These are phyloP conservation scores for Russula virescens DNA, from an alignment of 768 basidiomycete genomes.

Conservation along the genomic window DNA sequence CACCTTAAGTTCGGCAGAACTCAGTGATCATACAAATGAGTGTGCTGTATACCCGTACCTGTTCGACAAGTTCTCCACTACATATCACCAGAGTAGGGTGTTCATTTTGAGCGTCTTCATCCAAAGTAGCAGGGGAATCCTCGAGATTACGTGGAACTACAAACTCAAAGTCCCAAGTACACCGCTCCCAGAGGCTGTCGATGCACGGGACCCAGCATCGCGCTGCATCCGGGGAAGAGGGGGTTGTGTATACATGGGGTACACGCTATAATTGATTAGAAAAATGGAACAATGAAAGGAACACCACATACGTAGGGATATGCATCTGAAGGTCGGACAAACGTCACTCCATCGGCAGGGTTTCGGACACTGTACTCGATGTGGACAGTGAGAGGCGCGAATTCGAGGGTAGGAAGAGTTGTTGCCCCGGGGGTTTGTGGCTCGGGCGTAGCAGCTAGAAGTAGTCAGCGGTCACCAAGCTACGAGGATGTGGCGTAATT, in stretches of 20 bases:
- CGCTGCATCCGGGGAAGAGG: conserved; percentile 85
- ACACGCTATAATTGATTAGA: conserved; percentile 53
- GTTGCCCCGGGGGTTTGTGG: conserved; percentile 58
- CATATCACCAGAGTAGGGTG: conserved; percentile 84
- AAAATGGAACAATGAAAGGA: background rate
- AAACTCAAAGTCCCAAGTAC: conserved; percentile 98
- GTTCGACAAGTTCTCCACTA: conserved; percentile 92
- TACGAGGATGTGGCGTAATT: conserved; percentile 10
- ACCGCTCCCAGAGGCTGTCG: conserved; percentile 92
- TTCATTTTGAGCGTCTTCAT: conserved; percentile 49
- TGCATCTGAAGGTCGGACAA: conserved; percentile 73
- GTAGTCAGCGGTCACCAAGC: background rate
- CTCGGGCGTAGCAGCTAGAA: conserved; percentile 68
- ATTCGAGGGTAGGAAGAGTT: conserved; percentile 37
- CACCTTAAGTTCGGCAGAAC: conserved; percentile 44
- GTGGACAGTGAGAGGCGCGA: conserved; percentile 65
- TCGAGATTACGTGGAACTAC: conserved; percentile 83
- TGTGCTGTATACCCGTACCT: conserved; percentile 43
- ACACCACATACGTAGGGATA: conserved; percentile 69
- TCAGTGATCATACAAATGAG: conserved; percentile 13
- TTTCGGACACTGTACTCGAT: conserved; percentile 79
- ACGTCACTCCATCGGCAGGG: conserved; percentile 81
- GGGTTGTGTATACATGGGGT: conserved; percentile 88
- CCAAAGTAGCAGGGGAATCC: conserved; percentile 44
- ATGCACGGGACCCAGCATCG: conserved; percentile 98